phyloP scores from a whole-genome alignment of 257 asterid species.

The Plantago elongata region DNA sequence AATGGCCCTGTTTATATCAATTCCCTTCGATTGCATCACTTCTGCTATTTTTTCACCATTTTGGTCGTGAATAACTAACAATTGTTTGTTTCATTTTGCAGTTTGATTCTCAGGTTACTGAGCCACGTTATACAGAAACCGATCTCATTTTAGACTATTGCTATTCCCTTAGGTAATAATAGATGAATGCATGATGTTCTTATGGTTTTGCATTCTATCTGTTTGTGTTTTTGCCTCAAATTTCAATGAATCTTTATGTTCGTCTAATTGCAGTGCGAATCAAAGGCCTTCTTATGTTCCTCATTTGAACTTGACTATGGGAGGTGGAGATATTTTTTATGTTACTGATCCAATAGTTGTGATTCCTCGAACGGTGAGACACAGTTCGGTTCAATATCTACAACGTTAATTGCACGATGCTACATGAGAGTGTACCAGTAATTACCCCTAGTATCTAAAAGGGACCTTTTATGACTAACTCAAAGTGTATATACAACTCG shows the following conservation, averaged over 20 bases:
- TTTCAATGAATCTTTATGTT: neutral
- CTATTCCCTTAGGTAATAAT: conserved; percentile 55
- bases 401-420: neutral
- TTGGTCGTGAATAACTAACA: neutral
- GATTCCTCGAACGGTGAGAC: conserved; percentile 43
- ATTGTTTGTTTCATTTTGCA: conserved; percentile 30
- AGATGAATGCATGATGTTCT: too few species aligned
- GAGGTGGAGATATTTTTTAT: conserved; percentile 54
- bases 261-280: conserved; percentile 40
- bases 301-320: conserved; percentile 62
- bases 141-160: conserved; percentile 63
- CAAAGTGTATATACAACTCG: neutral
- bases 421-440: too few species aligned
- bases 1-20: too few species aligned
- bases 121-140: conserved; percentile 44
- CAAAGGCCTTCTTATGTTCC: conserved; percentile 44
- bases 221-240: neutral
- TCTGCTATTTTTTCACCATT: neutral
- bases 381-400: neutral
- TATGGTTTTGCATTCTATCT: neutral
- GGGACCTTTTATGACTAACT: conserved; percentile 6
- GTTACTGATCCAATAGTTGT: conserved; percentile 38
- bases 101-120: conserved; percentile 56
- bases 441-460: too few species aligned
- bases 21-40: neutral